Evolutionary conservation across 2,329 filamentous ascomycete genomes (phyloP), one percentile per base, ranked within the genome.

Genomic region (Alternaria atra): DNA sequence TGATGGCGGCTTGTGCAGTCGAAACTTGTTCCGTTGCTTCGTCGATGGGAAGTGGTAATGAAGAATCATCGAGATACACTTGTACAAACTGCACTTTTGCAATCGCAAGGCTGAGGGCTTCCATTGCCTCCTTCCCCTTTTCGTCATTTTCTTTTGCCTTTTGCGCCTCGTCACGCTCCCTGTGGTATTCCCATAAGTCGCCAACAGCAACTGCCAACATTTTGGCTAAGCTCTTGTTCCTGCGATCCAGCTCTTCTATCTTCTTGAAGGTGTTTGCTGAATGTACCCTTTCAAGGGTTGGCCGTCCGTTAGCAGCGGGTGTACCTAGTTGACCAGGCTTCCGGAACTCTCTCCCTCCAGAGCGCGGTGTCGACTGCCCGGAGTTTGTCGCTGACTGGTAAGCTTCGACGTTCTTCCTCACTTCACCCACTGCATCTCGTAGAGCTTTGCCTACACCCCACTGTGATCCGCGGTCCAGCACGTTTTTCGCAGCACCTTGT

Each of bases 361-460:
- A 73, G 46, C 76, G 66, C 13, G 74, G 75, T 9, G 74, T 74
- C 17, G 47, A 71, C 20, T 75, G 73, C 5, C 77, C 72, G 5
- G 76, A 76, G 23, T 40, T 60, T 5, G 54, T 59, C 13, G 66
- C 69, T 12, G 71, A 65, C 64, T 91, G 89, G 32, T 90, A 83
- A 30, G 85, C 86, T 70, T 90, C 86, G 66, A 94, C 87, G 66
- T 93, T 93, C 70, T 91, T 90, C 61, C 87, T 87, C 51, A 94
- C 90, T 77, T 96, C 92, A 8, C 89, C 90, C 73, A 95, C 86
- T 17, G 92, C 91, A 67, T 92, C 91, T n/a, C 92, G 86, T 6
- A 95, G 88, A 0, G 90, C 91, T 76, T 91, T 90, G 73, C 93
- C 93, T 57, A 95, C 90, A 6, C 91, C 91, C 63, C 93, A 87